Base-by-base conservation (phyloP, 495 filamentous ascomycete genomes). In the Hypoxylon cercidicola region DNA sequence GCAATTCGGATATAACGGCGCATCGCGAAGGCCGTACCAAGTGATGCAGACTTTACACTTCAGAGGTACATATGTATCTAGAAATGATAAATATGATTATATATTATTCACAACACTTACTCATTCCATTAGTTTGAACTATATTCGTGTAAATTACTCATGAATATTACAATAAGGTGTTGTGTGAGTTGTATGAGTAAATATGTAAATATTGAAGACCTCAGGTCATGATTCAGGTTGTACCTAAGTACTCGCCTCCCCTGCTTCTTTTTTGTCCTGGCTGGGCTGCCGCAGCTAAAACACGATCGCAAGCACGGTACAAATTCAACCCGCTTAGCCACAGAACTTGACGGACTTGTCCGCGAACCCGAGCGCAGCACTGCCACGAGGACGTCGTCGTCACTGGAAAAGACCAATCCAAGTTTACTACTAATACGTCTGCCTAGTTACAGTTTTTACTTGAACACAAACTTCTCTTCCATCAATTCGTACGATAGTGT, bases 331-430 rank as follows among this genome's bases (percentile, higher is more conserved):
- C 46, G 61, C 61, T 52, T 68, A 73, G 71, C 71, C 71, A 69
- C 68, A 62, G n/a, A 66, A 62, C 21, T 35, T 60, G 60, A 68
- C 66, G 63, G 56, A 62, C 30, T 54, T 54, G 19, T 46, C 47
- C 51, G 51, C 64, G 49, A 56, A 60, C 16, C 46, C 58, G 45
- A 64, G 35, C 56, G 62, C 39, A 64, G 68, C 71, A 73, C 71
- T 71, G 71, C 71, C 71, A 73, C 71, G 54, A 60, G 54, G 54
- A 68, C 57, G 49, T 63, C 68, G 55, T 69, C 62, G 68, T 60
- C 60, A 60, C 18, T 48, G n/a, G 21, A n/a, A 32, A 39, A 21
- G 39, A 37, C 34, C 18, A 54, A 52, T 16, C 23, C 55, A 55
- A 46, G 15, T 23, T 35, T 39, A 60, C 56, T 34, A 35, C 49